Percentiles rank a stretch among this genome's conserved stretches.
Evolutionary conservation across 2,329 filamentous ascomycete genomes (phyloP).

Genomic region (Botryosphaeria dothidea): DNA sequence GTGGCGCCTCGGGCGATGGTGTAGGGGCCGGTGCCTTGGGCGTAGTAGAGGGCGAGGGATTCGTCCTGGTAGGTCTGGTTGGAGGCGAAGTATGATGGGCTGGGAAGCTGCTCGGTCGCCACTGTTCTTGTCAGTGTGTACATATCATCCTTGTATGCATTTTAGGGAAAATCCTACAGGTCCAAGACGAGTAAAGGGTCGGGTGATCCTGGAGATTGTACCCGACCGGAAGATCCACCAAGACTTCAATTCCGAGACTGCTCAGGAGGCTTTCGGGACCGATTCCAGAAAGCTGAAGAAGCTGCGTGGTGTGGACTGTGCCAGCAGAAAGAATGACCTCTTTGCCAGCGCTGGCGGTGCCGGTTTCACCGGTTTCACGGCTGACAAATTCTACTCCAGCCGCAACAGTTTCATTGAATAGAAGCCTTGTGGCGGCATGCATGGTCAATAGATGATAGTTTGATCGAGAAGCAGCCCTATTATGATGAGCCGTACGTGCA

Average conservation of each 20-base stretch:
- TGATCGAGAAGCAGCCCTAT: slow-evolving; percentile 28
- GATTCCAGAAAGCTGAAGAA: slow-evolving; percentile 65
- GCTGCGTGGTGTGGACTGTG: slow-evolving; percentile 63
- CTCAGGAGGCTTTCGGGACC: slow-evolving; percentile 55
- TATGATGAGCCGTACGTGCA: slow-evolving; percentile 33
- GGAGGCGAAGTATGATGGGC: slow-evolving; percentile 36
- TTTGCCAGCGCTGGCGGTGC: slow-evolving; percentile 38
- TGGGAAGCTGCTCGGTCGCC: slow-evolving; percentile 23
- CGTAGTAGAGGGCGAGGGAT: background rate
- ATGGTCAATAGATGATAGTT: slow-evolving; percentile 33
- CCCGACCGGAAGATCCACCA: slow-evolving; percentile 63
- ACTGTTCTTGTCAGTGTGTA: background rate
- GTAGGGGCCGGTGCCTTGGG: slow-evolving; percentile 6
- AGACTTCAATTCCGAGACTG: slow-evolving; percentile 52
- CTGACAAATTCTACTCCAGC: slow-evolving; percentile 20
- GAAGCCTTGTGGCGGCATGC: slow-evolving; percentile 25
- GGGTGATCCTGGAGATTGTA: slow-evolving; percentile 65
- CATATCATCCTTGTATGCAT: fast-evolving
- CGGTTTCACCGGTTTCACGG: background rate
- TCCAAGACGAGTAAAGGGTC: slow-evolving; percentile 52
- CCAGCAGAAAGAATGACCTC: slow-evolving; percentile 53
- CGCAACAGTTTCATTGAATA: slow-evolving; percentile 18
- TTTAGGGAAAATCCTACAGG: background rate
- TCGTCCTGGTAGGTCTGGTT: slow-evolving; percentile 44
- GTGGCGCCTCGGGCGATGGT: background rate